Evolutionary conservation across 2,329 filamentous ascomycete genomes (phyloP).

Genomic region (Aspergillus jensenii): DNA sequence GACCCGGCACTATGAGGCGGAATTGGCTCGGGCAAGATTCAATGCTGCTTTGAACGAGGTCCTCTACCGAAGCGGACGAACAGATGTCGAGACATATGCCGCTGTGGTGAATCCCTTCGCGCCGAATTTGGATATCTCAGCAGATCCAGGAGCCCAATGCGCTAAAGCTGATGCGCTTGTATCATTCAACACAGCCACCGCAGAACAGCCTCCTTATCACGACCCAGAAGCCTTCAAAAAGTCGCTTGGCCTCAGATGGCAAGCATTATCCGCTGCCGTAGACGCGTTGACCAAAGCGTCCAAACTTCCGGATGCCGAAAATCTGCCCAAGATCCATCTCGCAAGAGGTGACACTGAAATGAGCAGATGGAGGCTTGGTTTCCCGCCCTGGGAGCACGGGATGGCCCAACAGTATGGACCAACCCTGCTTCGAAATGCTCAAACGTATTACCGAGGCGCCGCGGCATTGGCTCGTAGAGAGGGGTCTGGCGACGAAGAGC

Average conservation of each 20-base stretch:
- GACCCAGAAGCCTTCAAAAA: conserved; percentile 30
- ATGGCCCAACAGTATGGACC: conserved; percentile 45
- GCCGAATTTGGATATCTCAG: conserved; percentile 39
- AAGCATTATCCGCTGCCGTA: conserved; percentile 52
- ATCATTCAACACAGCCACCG: conserved; percentile 52
- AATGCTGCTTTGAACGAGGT: conserved; percentile 56
- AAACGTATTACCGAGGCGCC: conserved; percentile 59
- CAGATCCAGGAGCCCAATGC: conserved; percentile 51
- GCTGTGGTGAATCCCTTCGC: conserved; percentile 44
- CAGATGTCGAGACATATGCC: conserved; percentile 54
- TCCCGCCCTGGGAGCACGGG: conserved; percentile 43
- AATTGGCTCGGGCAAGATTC: conserved; percentile 58
- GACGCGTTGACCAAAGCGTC: conserved; percentile 51
- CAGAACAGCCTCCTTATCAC: conserved; percentile 30
- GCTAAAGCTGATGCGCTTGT: conserved; percentile 59
- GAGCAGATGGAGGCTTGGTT: conserved; percentile 52
- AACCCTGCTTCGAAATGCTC: conserved; percentile 56
- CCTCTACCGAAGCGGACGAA: conserved; percentile 53
- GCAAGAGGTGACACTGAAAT: conserved; percentile 58
- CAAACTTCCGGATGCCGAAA: conserved; percentile 51
- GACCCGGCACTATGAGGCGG: conserved; percentile 51
- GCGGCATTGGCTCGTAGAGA: conserved; percentile 40
- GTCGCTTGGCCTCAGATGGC: conserved; percentile 49
- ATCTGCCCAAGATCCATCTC: conserved; percentile 54
- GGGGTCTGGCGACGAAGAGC: conserved; percentile 43